A percentile compares a stretch with the other conserved stretches of the same genome.
Conservation (phyloP, 208 protist genomes). For the Trichomonas gallinae region DNA sequence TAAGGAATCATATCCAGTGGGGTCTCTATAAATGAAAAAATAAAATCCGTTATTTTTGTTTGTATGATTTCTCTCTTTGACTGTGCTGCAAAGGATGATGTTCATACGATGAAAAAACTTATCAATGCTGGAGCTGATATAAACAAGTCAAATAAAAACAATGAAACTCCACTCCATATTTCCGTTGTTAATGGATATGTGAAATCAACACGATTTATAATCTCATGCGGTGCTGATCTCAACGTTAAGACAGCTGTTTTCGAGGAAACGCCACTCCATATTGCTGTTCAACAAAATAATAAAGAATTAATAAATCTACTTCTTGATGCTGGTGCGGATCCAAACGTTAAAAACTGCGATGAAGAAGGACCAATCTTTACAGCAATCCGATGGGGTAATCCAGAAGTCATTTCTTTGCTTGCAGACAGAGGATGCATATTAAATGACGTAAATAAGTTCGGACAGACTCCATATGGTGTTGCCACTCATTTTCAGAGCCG, state of each 20-base stretch:
- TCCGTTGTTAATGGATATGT: not conserved
- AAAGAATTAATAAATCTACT: not conserved
- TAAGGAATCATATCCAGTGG: too few species aligned
- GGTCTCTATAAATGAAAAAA: too few species aligned
- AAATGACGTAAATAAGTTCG: not conserved
- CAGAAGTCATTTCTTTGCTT: not conserved
- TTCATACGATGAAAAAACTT: not conserved
- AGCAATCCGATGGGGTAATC: not conserved
- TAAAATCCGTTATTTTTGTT: not conserved
- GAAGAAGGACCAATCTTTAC: constrained; percentile 12
- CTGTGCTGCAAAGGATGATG: not conserved
- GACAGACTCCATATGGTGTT: not conserved
- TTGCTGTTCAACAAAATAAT: not conserved
- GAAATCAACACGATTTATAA: not conserved
- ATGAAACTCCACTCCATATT: not conserved
- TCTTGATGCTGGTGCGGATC: not conserved
- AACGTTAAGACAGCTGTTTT: not conserved
- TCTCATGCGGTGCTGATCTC: not conserved
- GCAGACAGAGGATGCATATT: not conserved
- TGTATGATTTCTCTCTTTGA: not conserved
- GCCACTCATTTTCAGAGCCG: not conserved
- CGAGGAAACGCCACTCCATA: not conserved
- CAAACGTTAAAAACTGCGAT: not conserved
- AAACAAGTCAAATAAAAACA: not conserved
- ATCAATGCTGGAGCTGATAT: not conserved